Percentiles rank a stretch among this genome's conserved stretches.
phyloP scores from a whole-genome alignment of 768 basidiomycete species.

The Boletus rex-veris region DNA sequence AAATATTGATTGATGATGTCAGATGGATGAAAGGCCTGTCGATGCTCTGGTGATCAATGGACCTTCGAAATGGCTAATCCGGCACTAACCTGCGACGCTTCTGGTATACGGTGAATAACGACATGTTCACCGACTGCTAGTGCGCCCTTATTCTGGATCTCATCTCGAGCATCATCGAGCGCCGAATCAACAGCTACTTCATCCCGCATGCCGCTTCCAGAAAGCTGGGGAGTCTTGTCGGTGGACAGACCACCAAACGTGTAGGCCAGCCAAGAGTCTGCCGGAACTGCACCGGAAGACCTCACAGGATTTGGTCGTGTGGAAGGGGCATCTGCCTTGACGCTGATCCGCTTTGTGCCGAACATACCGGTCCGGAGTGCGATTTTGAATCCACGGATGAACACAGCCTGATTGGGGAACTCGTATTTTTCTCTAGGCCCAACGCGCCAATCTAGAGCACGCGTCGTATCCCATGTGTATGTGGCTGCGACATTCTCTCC shows the following conservation, averaged over 20 bases:
- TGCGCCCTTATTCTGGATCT: not conserved
- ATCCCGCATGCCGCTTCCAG: not conserved
- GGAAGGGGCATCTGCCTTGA: not conserved
- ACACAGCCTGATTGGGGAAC: constrained; percentile 18
- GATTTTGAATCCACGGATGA: constrained; percentile 22
- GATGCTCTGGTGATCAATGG: not conserved
- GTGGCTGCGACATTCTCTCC: not conserved
- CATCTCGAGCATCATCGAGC: not conserved
- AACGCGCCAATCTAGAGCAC: constrained; percentile 2
- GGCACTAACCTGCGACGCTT: not conserved
- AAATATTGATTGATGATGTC: constrained; percentile 10
- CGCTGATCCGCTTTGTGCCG: not conserved
- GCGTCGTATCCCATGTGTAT: constrained; percentile 8
- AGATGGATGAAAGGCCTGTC: constrained; percentile 12
- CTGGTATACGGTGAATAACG: not conserved
- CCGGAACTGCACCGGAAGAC: not conserved
- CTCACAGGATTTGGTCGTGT: not conserved
- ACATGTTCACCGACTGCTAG: not conserved
- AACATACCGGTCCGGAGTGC: not conserved
- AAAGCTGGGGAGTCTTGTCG: not conserved
- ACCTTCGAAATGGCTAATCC: not conserved
- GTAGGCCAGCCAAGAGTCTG: not conserved
- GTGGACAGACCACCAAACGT: not conserved
- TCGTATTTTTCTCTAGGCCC: not conserved
- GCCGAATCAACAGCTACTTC: not conserved